These are phyloP conservation scores for Zalaria obscura DNA, from an alignment of 2,329 filamentous ascomycete genomes.

Conservation along the genomic window DNA sequence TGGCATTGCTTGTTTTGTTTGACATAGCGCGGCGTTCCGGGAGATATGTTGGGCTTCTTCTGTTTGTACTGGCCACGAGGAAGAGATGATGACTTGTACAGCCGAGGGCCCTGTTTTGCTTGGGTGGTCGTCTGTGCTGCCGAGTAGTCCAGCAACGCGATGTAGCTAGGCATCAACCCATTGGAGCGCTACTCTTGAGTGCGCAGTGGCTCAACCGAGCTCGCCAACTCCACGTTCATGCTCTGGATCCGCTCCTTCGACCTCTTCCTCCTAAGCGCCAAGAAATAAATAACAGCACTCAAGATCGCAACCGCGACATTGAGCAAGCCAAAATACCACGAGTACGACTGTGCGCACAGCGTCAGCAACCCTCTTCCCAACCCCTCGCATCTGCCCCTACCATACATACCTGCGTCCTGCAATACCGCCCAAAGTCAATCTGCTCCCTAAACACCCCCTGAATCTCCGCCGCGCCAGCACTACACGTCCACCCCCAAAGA, in stretches of 20 bases:
- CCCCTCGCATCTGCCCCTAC: neutral
- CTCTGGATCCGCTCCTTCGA: conserved; percentile 16
- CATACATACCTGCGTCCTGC: conserved; percentile 20
- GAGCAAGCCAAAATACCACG: conserved; percentile 21
- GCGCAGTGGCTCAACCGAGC: too few species aligned
- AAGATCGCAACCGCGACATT: conserved; percentile 18
- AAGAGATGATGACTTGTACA: too few species aligned
- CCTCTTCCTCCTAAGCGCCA: conserved; percentile 14
- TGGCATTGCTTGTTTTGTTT: too few species aligned
- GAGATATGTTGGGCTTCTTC: too few species aligned
- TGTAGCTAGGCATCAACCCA: too few species aligned
- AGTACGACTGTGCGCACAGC: conserved; percentile 12
- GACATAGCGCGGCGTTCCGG: too few species aligned
- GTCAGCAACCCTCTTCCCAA: neutral
- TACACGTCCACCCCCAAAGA: conserved; percentile 29
- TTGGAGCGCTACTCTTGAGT: too few species aligned
- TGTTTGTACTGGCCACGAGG: too few species aligned
- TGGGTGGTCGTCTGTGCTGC: too few species aligned
- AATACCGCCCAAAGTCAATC: conserved; percentile 22
- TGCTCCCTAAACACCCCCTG: conserved; percentile 21
- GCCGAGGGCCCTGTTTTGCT: too few species aligned
- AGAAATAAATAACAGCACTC: conserved; percentile 15
- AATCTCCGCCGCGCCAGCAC: conserved; percentile 17
- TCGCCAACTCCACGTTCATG: neutral
- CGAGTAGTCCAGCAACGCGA: too few species aligned